Percentiles rank a stretch among this genome's conserved stretches.
Evolutionary conservation across 1,139 yeast genomes (phyloP).

Genomic region (Saccharomycopsis hybrid): DNA sequence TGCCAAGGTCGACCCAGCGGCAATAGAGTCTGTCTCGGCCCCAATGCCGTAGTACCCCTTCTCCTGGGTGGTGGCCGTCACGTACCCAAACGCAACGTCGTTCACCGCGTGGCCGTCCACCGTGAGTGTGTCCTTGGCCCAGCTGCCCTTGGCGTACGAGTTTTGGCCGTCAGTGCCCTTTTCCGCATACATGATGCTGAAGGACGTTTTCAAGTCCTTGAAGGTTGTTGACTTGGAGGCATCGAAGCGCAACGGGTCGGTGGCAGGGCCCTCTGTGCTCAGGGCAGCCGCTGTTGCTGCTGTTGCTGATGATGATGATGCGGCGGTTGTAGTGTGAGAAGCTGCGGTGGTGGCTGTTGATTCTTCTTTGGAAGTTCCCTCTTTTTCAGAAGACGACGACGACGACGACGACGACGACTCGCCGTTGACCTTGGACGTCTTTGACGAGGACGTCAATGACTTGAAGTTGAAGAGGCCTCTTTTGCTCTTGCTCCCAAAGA

Average conservation of each 20-base stretch:
- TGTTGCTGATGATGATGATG: too few relatives aligned
- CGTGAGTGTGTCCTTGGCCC: conserved; percentile 29
- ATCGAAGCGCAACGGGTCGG: conserved; percentile 29
- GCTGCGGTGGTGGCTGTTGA: too few relatives aligned
- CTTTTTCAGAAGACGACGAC: too few relatives aligned
- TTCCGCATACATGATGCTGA: conserved; percentile 20
- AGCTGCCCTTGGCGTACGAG: conserved; percentile 17
- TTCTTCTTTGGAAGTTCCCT: too few relatives aligned
- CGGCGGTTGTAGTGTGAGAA: conserved; percentile 16
- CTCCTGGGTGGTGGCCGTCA: conserved; percentile 35
- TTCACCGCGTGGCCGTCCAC: conserved; percentile 37
- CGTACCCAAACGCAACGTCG: conserved; percentile 44
- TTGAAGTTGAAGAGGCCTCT: too few relatives aligned
- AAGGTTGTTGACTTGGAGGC: conserved; percentile 36
- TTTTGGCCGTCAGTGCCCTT: conserved; percentile 19
- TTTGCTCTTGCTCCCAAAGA: too few relatives aligned
- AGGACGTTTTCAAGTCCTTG: conserved; percentile 19
- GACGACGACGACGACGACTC: too few relatives aligned
- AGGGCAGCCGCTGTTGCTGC: too few relatives aligned
- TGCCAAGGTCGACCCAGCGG: conserved; percentile 34
- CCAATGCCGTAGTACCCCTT: conserved; percentile 53
- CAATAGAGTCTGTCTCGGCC: conserved; percentile 30
- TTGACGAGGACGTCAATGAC: too few relatives aligned
- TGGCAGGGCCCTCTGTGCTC: too few relatives aligned
- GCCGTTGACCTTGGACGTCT: too few relatives aligned